Evolutionary conservation across 2,329 filamentous ascomycete genomes (phyloP), one percentile per base, ranked within the genome.

Genomic region (Aotearoamyces nothofagi): DNA sequence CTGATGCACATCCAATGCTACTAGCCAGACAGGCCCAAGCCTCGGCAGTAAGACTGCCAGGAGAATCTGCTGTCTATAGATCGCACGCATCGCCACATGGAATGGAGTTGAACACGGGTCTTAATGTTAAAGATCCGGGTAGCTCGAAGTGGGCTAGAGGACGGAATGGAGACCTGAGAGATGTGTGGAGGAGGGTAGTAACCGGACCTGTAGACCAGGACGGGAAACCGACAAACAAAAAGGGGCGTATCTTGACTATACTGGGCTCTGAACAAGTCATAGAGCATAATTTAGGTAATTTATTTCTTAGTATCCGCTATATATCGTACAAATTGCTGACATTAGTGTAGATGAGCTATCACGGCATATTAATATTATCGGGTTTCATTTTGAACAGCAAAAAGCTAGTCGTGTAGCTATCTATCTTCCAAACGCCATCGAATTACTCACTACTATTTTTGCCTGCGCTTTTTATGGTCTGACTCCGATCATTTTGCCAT

Each of bases 341-440:
- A 37, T 17, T 12, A n/a, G 43, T 31, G 37, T 55, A 64, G 72
- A 75, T 32, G 74, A 83, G 37, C 55, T 94, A 27, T 87, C 78
- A 5, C 74, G 76, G 39, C 78, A 92, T 50, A 93, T 96, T 52
- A 86, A 81, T 52, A 66, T 90, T 15, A 72, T 96, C 44, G 90
- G 90, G 37, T 69, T 70, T 44, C 71, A 86, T 44, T 66, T 82
- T 40, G 61, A 80, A 33, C 69, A 79, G 42, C 69, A 78, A 38
- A 70, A 74, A 32, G 72, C 71, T 20, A 78, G 73, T 49, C 77
- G 73, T 27, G 80, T 96, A 17, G 90, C 84, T 37, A 68, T 96
- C 38, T 93, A 92, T 52, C 65, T 96, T 32, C 83, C 86, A 24
- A 94, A 98, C 61, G 93, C 84, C 26, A 64, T 92, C 44, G 90